These are phyloP conservation scores for Cryphonectria japonica DNA, from an alignment of 2,329 filamentous ascomycete genomes.

Conservation along the genomic window DNA sequence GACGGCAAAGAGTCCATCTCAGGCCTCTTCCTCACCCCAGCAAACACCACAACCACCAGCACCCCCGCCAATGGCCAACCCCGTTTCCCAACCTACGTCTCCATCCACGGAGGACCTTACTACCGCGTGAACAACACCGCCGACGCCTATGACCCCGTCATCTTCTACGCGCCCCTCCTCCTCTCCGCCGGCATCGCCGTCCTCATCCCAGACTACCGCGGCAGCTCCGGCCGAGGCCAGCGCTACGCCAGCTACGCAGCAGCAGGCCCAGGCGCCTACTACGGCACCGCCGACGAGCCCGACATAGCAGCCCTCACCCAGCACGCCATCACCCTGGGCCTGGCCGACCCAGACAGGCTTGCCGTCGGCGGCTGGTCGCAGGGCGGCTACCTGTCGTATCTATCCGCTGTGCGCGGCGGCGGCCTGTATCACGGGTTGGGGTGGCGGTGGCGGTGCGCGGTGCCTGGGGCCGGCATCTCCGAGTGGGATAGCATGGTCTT, in stretches of 20 bases:
- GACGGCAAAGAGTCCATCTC: slow-evolving; percentile 38
- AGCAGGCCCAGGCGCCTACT: slow-evolving; percentile 31
- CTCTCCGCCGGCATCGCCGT: slow-evolving; percentile 43
- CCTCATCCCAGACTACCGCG: slow-evolving; percentile 45
- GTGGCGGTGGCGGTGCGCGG: slow-evolving; percentile 42
- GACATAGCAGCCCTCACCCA: slow-evolving; percentile 43
- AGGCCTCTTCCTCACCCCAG: slow-evolving; percentile 36
- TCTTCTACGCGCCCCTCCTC: slow-evolving; percentile 38
- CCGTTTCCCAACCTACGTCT: slow-evolving; percentile 40
- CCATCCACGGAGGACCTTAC: slow-evolving; percentile 43
- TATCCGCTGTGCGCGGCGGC: slow-evolving; percentile 42
- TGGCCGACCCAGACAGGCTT: slow-evolving; percentile 38
- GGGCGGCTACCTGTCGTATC: slow-evolving; percentile 44
- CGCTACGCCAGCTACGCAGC: slow-evolving; percentile 38
- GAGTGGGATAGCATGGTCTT: slow-evolving; percentile 43
- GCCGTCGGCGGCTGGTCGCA: slow-evolving; percentile 44
- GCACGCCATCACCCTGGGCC: slow-evolving; percentile 38
- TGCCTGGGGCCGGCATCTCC: slow-evolving; percentile 43
- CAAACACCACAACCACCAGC: slow-evolving; percentile 17
- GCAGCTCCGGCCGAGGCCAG: slow-evolving; percentile 39
- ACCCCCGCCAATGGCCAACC: slow-evolving; percentile 7
- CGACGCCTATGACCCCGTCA: slow-evolving; percentile 32
- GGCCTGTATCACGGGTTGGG: slow-evolving; percentile 33
- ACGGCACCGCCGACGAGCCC: slow-evolving; percentile 42
- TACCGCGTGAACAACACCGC: slow-evolving; percentile 37